Base-by-base conservation (phyloP, 1,284 basidiomycete species). In the Ustanciosporium gigantosporum region DNA sequence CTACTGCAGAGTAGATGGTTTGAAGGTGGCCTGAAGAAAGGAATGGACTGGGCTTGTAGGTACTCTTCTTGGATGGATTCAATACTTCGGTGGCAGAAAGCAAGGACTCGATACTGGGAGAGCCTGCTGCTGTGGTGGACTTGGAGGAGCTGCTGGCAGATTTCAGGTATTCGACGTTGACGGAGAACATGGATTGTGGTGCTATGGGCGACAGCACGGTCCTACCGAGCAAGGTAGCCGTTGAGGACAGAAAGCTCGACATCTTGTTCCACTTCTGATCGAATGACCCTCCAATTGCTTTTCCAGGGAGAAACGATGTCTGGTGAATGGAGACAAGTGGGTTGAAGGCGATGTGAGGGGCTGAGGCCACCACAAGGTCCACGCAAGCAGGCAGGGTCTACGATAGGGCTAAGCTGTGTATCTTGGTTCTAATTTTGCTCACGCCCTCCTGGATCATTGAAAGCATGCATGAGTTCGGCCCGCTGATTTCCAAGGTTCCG, bases 21-120 rank as follows among this genome's bases (percentile, higher is more conserved):
- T 78, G 76, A 7, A 74, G 37, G 20, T 75, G 73, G 2, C 76
- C 76, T 2, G 64, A 43, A 2, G 73, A 58, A 20, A 76, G 65
- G 52, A 57, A 62, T 4, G 66, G 67, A 3, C 64, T 46, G 3
- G 64, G 60, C n/a, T 43, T 45, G 36, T 42, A 59, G 4, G 49
- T 51, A 0, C 56, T 34, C 2, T 43, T 47, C 16, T 51, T 47
- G 31, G 56, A 55, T 4, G 61, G 52, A 25, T 60, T 38, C 34
- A 66, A 52, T 5, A 42, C 46, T 19, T 60, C 45, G 1, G 57
- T 61, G 7, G 57, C 47, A 9, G 48, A 27, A n/a, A 66, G 47
- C 9, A 66, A 50, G 0, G 57, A 20, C 34, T 55, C 42, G 23
- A 57, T 49, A 21, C 41, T 52, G 3, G 62, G 57, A 11, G 44